phyloP scores from a whole-genome alignment of 2,329 filamentous ascomycete genomes.

The Aureobasidium sp. region DNA sequence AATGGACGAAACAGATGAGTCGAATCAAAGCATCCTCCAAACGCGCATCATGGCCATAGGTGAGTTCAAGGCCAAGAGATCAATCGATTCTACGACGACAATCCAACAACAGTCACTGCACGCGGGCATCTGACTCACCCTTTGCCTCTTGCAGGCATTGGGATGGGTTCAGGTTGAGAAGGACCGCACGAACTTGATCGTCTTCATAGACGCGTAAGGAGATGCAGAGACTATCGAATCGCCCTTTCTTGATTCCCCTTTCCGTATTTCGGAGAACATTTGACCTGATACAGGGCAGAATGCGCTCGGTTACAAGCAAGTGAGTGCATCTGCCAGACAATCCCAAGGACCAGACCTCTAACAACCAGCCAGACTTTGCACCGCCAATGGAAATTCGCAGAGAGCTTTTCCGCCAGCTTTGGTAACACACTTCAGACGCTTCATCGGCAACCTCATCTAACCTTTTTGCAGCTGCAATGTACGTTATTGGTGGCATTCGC shows the following conservation, averaged over 20 bases:
- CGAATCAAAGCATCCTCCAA: conserved; percentile 17
- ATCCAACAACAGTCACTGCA: conserved; percentile 27
- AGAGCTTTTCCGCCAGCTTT: conserved; percentile 54
- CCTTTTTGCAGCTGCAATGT: conserved; percentile 45
- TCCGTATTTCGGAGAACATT: conserved; percentile 11
- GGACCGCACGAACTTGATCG: conserved; percentile 34
- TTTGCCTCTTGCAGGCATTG: conserved; percentile 15
- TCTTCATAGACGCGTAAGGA: conserved; percentile 35
- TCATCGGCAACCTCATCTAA: conserved; percentile 15
- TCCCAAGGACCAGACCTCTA: conserved; percentile 14
- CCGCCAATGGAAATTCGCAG: conserved; percentile 50
- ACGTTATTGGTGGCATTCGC: conserved; percentile 54
- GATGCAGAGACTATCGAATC: conserved; percentile 30
- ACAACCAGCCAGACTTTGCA: conserved; percentile 43
- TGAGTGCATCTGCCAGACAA: conserved; percentile 27
- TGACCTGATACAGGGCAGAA: conserved; percentile 29
- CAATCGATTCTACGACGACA: conserved; percentile 5
- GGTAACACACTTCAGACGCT: conserved; percentile 32
- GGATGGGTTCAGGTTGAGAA: conserved; percentile 29
- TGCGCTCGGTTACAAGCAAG: conserved; percentile 50
- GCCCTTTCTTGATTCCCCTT: conserved; percentile 18
- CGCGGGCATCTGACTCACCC: conserved; percentile 27
- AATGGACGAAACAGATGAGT: conserved; percentile 17
- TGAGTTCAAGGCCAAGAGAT: conserved; percentile 23
- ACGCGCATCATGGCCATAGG: conserved; percentile 18